These are phyloP conservation scores for Penicillium pulvis DNA, from an alignment of 495 filamentous ascomycete genomes.

Conservation along the genomic window DNA sequence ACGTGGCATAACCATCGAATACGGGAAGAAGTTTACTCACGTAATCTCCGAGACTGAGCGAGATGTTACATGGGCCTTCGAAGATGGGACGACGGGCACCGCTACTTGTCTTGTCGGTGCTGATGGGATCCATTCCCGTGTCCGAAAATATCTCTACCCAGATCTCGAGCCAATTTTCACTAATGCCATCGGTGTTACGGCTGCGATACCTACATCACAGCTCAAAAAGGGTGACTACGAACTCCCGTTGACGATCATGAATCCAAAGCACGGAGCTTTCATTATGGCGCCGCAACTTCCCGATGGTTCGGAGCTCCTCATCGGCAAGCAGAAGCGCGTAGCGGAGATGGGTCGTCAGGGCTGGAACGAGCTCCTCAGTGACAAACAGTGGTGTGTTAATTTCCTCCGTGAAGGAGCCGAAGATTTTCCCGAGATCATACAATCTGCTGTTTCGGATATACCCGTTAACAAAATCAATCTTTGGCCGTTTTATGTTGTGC, in stretches of 20 bases:
- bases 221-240: constrained; percentile 31
- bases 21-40: constrained; percentile 41
- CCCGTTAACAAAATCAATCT: constrained; percentile 29
- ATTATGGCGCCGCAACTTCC: constrained; percentile 47
- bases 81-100: constrained; percentile 34
- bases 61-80: constrained; percentile 43
- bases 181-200: constrained; percentile 31
- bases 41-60: constrained; percentile 35
- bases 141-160: constrained; percentile 41
- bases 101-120: constrained; percentile 47
- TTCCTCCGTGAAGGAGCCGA: constrained; percentile 32
- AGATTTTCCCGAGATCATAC: constrained; percentile 38
- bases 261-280: constrained; percentile 41
- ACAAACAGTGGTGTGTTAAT: constrained; percentile 38
- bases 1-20: constrained; percentile 39
- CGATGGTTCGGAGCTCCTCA: constrained; percentile 47
- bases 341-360: constrained; percentile 35
- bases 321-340: constrained; percentile 40
- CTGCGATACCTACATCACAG: constrained; percentile 28
- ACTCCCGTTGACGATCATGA: constrained; percentile 46
- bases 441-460: constrained; percentile 35
- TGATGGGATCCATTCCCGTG: constrained; percentile 52
- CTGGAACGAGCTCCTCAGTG: constrained; percentile 33
- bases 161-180: constrained; percentile 32
- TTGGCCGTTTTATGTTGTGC: constrained; percentile 48